Base-by-base conservation (phyloP, 331 rosid species). In the Pyracantha coccinea region DNA sequence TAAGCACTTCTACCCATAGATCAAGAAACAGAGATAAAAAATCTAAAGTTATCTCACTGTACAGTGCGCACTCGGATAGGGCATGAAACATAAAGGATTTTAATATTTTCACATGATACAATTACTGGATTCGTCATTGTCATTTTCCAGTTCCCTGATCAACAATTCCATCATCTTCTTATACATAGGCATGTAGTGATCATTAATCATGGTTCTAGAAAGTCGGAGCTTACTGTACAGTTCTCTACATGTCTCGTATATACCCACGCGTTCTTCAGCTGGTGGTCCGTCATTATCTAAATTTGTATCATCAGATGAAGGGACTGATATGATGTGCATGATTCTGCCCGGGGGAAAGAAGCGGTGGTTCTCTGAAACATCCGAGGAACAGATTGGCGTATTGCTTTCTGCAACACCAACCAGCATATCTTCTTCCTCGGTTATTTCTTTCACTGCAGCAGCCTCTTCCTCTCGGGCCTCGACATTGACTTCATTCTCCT, bases 111-210 rank as follows among this genome's bases (percentile, higher is more conserved):
- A 82, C 72, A 76, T 21, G 6, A 62, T 66, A 82, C 32, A 57
- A 12, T 10, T 38, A 33, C 33, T 71, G 27, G 80, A 54, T 38
- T 29, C 75, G 4, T 71, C 45, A 61, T 70, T 90, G n/a, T n/a
- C n/a, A 59, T 69, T 90, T 81, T 91, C 93, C 78, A 94, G 88
- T 83, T 87, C 91, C 79, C 79, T 81, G 78, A 91, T 92, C 75
- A 94, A 75, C 75, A 80, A 77, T 82, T 94, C 99, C 86, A 94
- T 87, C 99, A 88, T 94, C 86, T 88, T 94, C 91, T 88, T 94
- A 79, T 94, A 94, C 97, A 91, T 90, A 14, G 99, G 99, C 99
- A 94, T 94, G 80, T 87, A 94, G 80, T 94, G 99, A 74, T 94
- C 99, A 57, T 94, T 91, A 57, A 94, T 87, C 99, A 94, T 94